phyloP scores from a whole-genome alignment of 345 rosid genomes.

The Linum trigynum region DNA sequence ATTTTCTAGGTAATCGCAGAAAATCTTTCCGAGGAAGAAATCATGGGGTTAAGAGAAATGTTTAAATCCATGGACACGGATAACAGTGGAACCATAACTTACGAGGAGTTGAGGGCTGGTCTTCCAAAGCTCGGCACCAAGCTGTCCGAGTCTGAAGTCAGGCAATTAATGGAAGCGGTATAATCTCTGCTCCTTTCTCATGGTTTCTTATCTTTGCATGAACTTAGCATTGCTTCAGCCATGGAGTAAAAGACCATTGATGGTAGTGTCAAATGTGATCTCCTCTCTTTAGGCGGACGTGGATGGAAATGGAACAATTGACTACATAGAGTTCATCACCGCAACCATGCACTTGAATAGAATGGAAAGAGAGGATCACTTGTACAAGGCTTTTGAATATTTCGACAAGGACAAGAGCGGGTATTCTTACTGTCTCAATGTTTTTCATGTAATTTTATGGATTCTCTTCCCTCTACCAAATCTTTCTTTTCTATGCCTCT shows the following conservation, averaged over 20 bases:
- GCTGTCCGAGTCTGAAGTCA: conserved; percentile 82
- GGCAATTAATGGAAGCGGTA: conserved; percentile 96
- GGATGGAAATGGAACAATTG: conserved; percentile 93
- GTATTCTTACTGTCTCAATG: conserved; percentile 24
- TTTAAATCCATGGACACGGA: conserved; percentile 87
- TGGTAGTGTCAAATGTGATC: too few species aligned
- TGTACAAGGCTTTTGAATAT: conserved; percentile 77
- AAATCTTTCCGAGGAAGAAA: conserved; percentile 53
- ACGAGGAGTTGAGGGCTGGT: conserved; percentile 37
- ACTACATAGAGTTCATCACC: conserved; percentile 89
- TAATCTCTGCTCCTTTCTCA: conserved; percentile 16
- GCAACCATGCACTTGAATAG: conserved; percentile 97
- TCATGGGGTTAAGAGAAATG: conserved; percentile 56
- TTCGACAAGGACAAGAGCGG: conserved; percentile 96
- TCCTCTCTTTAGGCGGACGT: conserved; percentile 61
- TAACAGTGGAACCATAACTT: too few species aligned
- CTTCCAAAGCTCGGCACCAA: conserved; percentile 78
- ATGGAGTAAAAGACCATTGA: neutral
- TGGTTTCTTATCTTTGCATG: neutral
- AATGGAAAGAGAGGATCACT: conserved; percentile 85
- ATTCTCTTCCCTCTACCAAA: neutral
- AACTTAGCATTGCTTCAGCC: neutral
- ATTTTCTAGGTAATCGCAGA: conserved; percentile 76
- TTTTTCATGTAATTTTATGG: neutral
- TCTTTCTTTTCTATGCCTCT: neutral